These are phyloP conservation scores for Xylogone sp. DNA, from an alignment of 2,329 filamentous ascomycete genomes.

Conservation along the genomic window DNA sequence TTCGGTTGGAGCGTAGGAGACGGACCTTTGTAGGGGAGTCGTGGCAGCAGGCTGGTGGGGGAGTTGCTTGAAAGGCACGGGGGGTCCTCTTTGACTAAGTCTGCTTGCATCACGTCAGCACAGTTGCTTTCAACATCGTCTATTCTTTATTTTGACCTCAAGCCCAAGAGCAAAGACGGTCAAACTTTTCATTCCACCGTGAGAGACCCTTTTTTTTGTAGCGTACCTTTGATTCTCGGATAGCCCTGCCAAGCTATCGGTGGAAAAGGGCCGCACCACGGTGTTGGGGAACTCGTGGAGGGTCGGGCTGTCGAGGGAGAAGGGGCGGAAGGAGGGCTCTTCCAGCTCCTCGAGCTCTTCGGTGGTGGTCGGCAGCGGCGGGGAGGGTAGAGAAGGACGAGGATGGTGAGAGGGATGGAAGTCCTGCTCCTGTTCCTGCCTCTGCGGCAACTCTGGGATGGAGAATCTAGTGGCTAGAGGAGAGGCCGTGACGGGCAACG, in stretches of 20 bases:
- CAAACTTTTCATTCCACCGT: background rate
- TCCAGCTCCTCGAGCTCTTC: slow-evolving; percentile 31
- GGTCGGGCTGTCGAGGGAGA: slow-evolving; percentile 56
- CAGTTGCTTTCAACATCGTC: too few species aligned
- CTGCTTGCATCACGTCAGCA: background rate
- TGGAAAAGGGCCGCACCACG: slow-evolving; percentile 9
- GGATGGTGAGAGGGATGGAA: too few species aligned
- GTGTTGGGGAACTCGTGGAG: slow-evolving; percentile 53
- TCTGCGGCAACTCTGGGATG: slow-evolving; percentile 26
- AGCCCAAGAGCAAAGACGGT: too few species aligned
- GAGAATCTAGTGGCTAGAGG: slow-evolving; percentile 47
- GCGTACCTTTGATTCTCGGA: background rate
- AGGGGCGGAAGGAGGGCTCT: slow-evolving; percentile 51
- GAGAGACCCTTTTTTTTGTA: background rate
- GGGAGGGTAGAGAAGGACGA: slow-evolving; percentile 16
- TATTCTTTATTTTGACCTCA: too few species aligned
- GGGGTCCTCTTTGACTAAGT: background rate
- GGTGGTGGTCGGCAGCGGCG: slow-evolving; percentile 20
- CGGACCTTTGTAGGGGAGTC: slow-evolving; percentile 11
- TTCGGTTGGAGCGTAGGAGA: slow-evolving; percentile 8
- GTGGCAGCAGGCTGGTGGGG: slow-evolving; percentile 4
- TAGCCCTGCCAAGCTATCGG: background rate
- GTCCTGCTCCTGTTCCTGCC: background rate
- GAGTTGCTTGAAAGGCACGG: background rate
- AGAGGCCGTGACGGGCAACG: slow-evolving; percentile 53